phyloP scores from a whole-genome alignment of 73 alveolate genomes.

The Tetrahymena elliotti region DNA sequence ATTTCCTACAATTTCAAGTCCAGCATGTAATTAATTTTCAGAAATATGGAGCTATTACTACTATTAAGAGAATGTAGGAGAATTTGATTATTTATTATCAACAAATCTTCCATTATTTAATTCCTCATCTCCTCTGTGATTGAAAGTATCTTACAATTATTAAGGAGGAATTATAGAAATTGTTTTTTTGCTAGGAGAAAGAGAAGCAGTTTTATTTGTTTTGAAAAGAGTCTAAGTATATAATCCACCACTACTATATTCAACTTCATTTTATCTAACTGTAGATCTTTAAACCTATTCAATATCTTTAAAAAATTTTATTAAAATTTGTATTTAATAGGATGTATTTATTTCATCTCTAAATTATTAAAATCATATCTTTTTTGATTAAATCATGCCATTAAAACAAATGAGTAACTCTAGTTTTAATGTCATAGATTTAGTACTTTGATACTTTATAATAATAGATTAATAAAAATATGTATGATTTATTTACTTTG shows the following conservation, averaged over 20 bases:
- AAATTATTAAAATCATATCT: not conserved
- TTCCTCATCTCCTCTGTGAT: not conserved
- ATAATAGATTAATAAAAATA: no score
- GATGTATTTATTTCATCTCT: no score
- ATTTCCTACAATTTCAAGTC: not conserved
- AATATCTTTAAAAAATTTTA: not conserved
- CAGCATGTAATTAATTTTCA: not conserved
- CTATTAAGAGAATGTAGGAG: not conserved
- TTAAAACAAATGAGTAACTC: no score
- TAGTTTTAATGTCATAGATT: no score
- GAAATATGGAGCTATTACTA: not conserved
- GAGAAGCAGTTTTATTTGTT: not conserved
- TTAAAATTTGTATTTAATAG: no score
- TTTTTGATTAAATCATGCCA: no score
- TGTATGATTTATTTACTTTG: not conserved
- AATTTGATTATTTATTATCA: not conserved
- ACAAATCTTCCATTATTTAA: not conserved
- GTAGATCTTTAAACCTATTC: not conserved
- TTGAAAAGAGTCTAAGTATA: not conserved
- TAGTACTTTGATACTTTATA: no score
- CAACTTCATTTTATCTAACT: not conserved
- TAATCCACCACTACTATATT: not conserved
- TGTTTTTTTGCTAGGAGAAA: not conserved
- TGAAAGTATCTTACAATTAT: not conserved
- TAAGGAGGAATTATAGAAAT: not conserved